Evolutionary conservation across 164 flowering plant genomes (phyloP), one percentile per base, ranked within the genome.

Genomic region (Liquidambar formosana): DNA sequence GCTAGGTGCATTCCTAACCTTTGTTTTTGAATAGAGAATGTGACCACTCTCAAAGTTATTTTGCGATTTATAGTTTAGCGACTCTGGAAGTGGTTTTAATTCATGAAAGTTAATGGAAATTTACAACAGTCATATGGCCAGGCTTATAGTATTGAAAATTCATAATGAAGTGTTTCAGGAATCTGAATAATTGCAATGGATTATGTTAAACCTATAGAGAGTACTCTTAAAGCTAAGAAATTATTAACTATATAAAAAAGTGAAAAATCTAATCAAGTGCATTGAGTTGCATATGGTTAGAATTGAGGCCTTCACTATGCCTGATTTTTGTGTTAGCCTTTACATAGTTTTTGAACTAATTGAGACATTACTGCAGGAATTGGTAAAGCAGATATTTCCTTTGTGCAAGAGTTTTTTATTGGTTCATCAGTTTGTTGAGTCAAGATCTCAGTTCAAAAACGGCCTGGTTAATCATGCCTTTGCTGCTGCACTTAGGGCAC

Each of bases 401-500:
- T 68, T 95, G 65, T 95, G 98, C 48, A 84, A 90, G 81, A 90
- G 90, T 77, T 93, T 84, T 83, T 68, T 95, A 74, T 64, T 88
- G 71, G 90, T 93, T 13, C 82, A 79, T 77, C 91, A 87, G 61
- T 95, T 95, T 87, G 97, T 93, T 46, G 99, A 95, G 76, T 88
- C 91, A 45, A 91, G 93, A 75, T 90, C 98, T 13, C 95, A 93
- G 67, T 96, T 96, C 85, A 89, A 89, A 85, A 87, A 80, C 73
- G 99, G 99, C 53, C 71, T 96, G 61, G 99, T 96, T 54, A 96
- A 91, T 84, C 99, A 96, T 85, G 99, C 98, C 69, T 96, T 96
- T 86, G 96, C 98, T 66, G 96, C 99, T 77, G 97, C 97, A 21
- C 82, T 96, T 25, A 82, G 95, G 74, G 82, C 97, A 49, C 82